Evolutionary conservation across 2,329 filamentous ascomycete genomes (phyloP).

Genomic region (Aureobasidium vineae): DNA sequence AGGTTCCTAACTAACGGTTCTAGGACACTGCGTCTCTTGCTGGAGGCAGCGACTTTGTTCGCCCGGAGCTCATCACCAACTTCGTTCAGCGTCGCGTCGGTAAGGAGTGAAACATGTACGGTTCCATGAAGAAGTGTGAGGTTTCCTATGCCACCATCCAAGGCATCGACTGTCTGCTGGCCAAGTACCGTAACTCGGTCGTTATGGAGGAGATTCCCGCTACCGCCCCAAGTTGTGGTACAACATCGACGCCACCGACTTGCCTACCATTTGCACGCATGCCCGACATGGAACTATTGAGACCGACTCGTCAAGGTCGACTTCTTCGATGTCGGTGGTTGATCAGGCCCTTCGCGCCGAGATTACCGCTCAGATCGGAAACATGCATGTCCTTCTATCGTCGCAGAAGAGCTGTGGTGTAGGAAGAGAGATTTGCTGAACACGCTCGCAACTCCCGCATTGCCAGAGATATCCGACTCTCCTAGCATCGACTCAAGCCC

Average conservation of each 20-base stretch:
- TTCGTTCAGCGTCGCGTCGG: constrained; percentile 30
- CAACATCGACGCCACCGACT: constrained; percentile 48
- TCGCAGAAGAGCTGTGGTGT: too few relatives aligned
- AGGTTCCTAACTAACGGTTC: too few relatives aligned
- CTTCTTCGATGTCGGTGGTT: neutral
- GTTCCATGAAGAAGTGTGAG: constrained; percentile 80
- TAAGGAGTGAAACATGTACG: constrained; percentile 68
- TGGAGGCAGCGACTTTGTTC: constrained; percentile 61
- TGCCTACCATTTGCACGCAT: constrained; percentile 39
- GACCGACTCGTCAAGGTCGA: neutral
- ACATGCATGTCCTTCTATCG: neutral
- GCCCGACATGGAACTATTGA: constrained; percentile 30
- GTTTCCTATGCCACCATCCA: constrained; percentile 98
- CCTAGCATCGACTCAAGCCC: too few relatives aligned
- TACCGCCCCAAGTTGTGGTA: constrained; percentile 81
- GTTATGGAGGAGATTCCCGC: constrained; percentile 82
- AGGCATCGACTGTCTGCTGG: constrained; percentile 82
- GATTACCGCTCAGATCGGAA: neutral
- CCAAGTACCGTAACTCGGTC: constrained; percentile 95
- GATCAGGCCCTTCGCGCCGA: neutral
- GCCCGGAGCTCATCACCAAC: constrained; percentile 70
- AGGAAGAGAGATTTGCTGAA: too few relatives aligned
- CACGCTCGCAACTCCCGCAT: too few relatives aligned
- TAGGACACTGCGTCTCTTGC: too few relatives aligned
- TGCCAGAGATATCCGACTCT: too few relatives aligned